phyloP scores from a whole-genome alignment of 1,139 yeast species.

The Pichia sp. region DNA sequence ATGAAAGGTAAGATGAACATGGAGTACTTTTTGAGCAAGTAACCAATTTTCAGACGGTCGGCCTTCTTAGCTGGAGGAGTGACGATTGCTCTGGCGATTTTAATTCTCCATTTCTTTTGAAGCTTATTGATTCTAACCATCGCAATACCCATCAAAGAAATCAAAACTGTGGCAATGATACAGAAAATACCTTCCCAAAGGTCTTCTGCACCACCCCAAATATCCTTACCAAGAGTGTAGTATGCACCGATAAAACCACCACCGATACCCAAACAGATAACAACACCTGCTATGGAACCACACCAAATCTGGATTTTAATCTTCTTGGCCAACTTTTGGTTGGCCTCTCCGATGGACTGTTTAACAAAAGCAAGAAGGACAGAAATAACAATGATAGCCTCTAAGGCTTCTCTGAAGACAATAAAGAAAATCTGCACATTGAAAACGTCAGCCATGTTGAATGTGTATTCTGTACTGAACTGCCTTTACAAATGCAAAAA shows the following conservation, averaged over 20 bases:
- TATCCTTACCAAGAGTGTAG: constrained; percentile 71
- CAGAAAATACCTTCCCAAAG: constrained; percentile 91
- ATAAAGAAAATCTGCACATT: constrained; percentile 70
- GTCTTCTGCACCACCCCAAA: constrained; percentile 85
- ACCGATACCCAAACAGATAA: constrained; percentile 74
- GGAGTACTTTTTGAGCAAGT: constrained; percentile 56
- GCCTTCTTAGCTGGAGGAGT: constrained; percentile 33
- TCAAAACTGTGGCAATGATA: constrained; percentile 75
- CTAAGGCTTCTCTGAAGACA: constrained; percentile 84
- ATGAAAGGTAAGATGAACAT: constrained; percentile 74
- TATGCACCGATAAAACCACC: constrained; percentile 82
- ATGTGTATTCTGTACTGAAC: neutral
- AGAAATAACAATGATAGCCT: constrained; percentile 85
- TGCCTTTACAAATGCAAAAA: neutral
- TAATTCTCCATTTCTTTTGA: constrained; percentile 89
- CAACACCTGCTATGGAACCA: constrained; percentile 69
- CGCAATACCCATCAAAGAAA: constrained; percentile 87
- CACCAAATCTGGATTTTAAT: constrained; percentile 72
- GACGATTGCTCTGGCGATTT: constrained; percentile 64
- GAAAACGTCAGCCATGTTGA: constrained; percentile 36
- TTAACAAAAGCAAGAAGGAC: constrained; percentile 85
- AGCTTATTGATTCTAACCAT: constrained; percentile 86
- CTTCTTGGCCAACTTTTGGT: constrained; percentile 43
- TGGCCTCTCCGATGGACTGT: constrained; percentile 60
- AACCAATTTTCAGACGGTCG: constrained; percentile 41